Evolutionary conservation across 306 rosid species (phyloP), one percentile per base, ranked within the genome.

Genomic region (Luffa acutangula): DNA sequence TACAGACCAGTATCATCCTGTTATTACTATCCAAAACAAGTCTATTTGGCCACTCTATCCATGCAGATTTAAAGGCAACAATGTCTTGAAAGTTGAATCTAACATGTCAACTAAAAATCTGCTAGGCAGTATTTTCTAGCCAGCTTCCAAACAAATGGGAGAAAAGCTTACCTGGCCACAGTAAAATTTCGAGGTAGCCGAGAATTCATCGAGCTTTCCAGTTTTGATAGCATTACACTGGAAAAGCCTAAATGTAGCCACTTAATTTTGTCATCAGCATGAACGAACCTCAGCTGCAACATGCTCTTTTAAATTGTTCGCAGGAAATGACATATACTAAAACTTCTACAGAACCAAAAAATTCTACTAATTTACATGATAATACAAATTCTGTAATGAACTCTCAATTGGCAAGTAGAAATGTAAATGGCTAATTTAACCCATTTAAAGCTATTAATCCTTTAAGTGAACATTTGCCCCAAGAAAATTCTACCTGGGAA

Each of bases 311-410:
- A 72, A 14, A 33, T 48, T 5, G 59, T 72, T 72, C 42, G 78
- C 45, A 52, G 78, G 33, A 52, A 33, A 51, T 41, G 75, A 34
- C 43, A 75, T 34, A 17, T 34, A 56, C 58, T 75, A 52, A 51
- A 75, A 9, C 58, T 75, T 75, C 78, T 51, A 75, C 63, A 73
- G 21, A 73, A 31, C 4, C 10, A 33, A 74, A 74, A 48, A 14
- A 52, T 60, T 83, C 90, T 90, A 89, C 77, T 71, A 88, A 82
- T 88, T 52, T 93, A 93, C 97, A 93, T 75, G 83, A 80, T 77
- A 79, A 80, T 83, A 87, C 87, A 86, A 80, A 43, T 60, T 78
- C 85, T 79, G 84, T 17, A 15, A 83, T 85, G 85, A 74, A 84
- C 78, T 75, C 74, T 67, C 81, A 63, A 58, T 75, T 72, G 73